Percentiles rank a stretch among this genome's conserved stretches.
Conservation (phyloP, 2,329 filamentous ascomycete species). For the Fusarium pseudograminearum region DNA sequence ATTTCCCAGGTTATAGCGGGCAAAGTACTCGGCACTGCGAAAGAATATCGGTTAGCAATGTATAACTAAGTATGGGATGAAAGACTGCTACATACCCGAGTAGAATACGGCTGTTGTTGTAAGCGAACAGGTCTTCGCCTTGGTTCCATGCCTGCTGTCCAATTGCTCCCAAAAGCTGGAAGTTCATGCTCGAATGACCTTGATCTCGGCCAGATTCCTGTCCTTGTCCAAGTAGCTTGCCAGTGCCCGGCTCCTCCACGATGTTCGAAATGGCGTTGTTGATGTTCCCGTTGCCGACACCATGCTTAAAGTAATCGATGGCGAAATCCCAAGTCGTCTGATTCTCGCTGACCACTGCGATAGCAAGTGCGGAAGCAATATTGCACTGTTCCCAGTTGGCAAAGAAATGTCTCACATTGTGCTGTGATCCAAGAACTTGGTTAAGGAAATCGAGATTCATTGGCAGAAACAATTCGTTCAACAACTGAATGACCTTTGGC, state of each 20-base stretch:
- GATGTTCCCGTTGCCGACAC: constrained; percentile 15
- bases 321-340: constrained; percentile 15
- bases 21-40: constrained; percentile 30
- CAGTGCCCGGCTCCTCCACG: constrained; percentile 11
- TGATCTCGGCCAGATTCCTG: constrained; percentile 38
- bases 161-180: constrained; percentile 12
- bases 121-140: constrained; percentile 29
- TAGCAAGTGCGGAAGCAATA: constrained; percentile 27
- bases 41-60: neutral
- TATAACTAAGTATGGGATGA: accelerated
- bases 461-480: neutral
- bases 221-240: constrained; percentile 14
- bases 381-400: constrained; percentile 36
- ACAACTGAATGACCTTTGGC: neutral
- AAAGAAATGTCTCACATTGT: constrained; percentile 19
- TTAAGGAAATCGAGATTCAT: constrained; percentile 15
- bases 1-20: constrained; percentile 29
- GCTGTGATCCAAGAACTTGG: neutral
- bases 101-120: constrained; percentile 35
- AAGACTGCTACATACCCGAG: constrained; percentile 19
- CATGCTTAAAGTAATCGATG: constrained; percentile 29
- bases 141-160: constrained; percentile 35
- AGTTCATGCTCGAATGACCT: constrained; percentile 23
- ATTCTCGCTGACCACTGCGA: constrained; percentile 24
- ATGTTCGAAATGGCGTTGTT: constrained; percentile 21